Percentiles rank a stretch among this genome's conserved stretches.
phyloP scores from a whole-genome alignment of 192 early-diverging fungal species.

The Helicostylum pulchrum region DNA sequence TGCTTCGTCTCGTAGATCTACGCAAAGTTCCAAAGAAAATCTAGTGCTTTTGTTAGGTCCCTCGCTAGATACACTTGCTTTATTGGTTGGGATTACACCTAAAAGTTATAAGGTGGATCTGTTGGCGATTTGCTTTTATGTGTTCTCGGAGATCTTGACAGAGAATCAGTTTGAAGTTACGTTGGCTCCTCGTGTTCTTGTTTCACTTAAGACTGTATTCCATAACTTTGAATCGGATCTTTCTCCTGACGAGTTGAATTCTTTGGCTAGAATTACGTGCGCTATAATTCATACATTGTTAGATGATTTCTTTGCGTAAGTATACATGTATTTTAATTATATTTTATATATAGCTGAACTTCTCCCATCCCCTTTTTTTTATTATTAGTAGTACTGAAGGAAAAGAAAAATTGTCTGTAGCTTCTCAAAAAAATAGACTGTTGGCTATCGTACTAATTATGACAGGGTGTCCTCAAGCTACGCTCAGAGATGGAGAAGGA shows the following conservation, averaged over 20 bases:
- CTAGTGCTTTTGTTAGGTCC: slow-evolving; percentile 27
- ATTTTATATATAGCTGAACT: neutral
- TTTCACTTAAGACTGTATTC: slow-evolving; percentile 46
- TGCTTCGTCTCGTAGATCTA: neutral
- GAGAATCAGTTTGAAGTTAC: slow-evolving; percentile 41
- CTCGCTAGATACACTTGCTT: slow-evolving; percentile 44
- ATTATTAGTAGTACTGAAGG: neutral
- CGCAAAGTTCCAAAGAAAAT: slow-evolving; percentile 16
- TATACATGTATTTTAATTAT: neutral
- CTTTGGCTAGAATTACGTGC: slow-evolving; percentile 23
- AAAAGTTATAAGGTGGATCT: slow-evolving; percentile 45
- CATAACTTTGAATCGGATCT: slow-evolving; percentile 33
- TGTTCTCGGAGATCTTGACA: slow-evolving; percentile 42
- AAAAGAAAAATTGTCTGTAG: slow-evolving; percentile 6
- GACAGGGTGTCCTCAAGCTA: slow-evolving; percentile 36
- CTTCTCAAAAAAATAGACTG: slow-evolving; percentile 24
- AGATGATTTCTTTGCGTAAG: slow-evolving; percentile 23
- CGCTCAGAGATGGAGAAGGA: slow-evolving; percentile 2
- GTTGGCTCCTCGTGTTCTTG: slow-evolving; percentile 42
- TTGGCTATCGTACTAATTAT: slow-evolving; percentile 30
- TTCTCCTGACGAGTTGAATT: slow-evolving; percentile 14
- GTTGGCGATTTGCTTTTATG: slow-evolving; percentile 48
- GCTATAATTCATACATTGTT: slow-evolving; percentile 29
- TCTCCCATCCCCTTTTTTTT: neutral
- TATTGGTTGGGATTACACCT: slow-evolving; percentile 42